Percentiles rank a stretch among this genome's conserved stretches.
Evolutionary conservation across 2,329 filamentous ascomycete species (phyloP).

Genomic region (Apiospora malaysiana): DNA sequence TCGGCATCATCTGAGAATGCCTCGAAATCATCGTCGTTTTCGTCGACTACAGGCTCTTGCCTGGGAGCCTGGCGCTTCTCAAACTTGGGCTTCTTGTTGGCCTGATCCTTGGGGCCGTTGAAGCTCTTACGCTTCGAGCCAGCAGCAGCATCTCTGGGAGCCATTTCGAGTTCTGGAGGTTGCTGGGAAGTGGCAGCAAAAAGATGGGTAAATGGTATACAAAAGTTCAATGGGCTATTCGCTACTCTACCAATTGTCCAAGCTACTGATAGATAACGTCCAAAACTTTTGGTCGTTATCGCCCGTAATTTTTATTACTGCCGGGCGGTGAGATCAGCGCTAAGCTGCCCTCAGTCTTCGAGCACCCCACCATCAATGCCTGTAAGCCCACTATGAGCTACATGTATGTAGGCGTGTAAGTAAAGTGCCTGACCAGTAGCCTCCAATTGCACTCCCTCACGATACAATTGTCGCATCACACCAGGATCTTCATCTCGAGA

Average conservation of each 20-base stretch:
- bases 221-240: not conserved
- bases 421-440: not conserved
- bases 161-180: slow-evolving; percentile 15
- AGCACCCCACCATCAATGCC: slow-evolving; percentile 4
- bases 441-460: not conserved
- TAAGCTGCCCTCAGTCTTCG: not conserved
- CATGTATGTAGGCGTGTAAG: slow-evolving; percentile 1
- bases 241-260: not conserved
- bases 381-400: slow-evolving; percentile 18
- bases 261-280: slow-evolving; percentile 16
- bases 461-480: not conserved
- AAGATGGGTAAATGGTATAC: slow-evolving; percentile 5
- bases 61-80: slow-evolving; percentile 46
- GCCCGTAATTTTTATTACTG: slow-evolving; percentile 9
- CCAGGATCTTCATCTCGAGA: too few relatives aligned
- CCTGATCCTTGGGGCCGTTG: slow-evolving; percentile 54
- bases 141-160: slow-evolving; percentile 39
- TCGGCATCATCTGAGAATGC: slow-evolving; percentile 57
- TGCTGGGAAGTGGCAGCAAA: slow-evolving; percentile 8
- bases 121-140: slow-evolving; percentile 56
- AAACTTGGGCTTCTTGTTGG: slow-evolving; percentile 42
- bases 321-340: slow-evolving; percentile 3
- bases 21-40: slow-evolving; percentile 47
- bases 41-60: slow-evolving; percentile 28
- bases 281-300: slow-evolving; percentile 18